Evolutionary conservation across 495 filamentous ascomycete species (phyloP).

Genomic region (Podospora sp.): DNA sequence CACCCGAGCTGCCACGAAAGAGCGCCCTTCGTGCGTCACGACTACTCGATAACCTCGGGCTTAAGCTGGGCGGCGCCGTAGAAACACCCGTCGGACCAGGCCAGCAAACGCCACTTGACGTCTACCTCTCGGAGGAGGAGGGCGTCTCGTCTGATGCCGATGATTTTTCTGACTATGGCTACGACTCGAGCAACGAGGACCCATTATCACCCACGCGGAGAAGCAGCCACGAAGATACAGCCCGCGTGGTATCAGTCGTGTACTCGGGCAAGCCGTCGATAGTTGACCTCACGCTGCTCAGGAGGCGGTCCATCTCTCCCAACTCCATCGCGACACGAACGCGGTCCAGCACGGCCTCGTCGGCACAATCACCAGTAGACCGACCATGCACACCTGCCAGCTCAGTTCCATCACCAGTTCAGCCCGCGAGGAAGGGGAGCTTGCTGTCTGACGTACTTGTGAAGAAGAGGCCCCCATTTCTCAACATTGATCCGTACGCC

Average conservation of each 20-base stretch:
- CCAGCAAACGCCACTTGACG: slow-evolving; percentile 43
- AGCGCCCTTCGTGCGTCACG: slow-evolving; percentile 48
- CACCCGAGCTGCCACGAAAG: slow-evolving; percentile 43
- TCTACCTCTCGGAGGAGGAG: slow-evolving; percentile 56
- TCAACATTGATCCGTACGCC: slow-evolving; percentile 52
- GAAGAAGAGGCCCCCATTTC: slow-evolving; percentile 45
- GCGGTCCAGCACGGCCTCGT: slow-evolving; percentile 32
- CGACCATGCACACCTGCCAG: slow-evolving; percentile 40
- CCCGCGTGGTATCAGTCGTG: slow-evolving; percentile 52
- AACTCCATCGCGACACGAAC: slow-evolving; percentile 31
- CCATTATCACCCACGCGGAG: slow-evolving; percentile 38
- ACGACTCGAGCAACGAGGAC: slow-evolving; percentile 46
- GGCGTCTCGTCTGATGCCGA: slow-evolving; percentile 54
- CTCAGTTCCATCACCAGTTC: slow-evolving; percentile 28
- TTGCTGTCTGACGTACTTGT: slow-evolving; percentile 39
- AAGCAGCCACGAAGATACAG: slow-evolving; percentile 50
- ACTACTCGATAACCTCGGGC: slow-evolving; percentile 40
- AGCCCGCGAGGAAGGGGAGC: slow-evolving; percentile 35
- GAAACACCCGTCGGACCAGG: slow-evolving; percentile 34
- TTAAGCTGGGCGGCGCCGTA: slow-evolving; percentile 43
- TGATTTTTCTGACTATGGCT: slow-evolving; percentile 54
- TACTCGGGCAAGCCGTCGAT: slow-evolving; percentile 51
- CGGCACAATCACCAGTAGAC: slow-evolving; percentile 16
- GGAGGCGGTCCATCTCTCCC: slow-evolving; percentile 44
- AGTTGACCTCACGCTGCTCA: slow-evolving; percentile 43